Evolutionary conservation across 805 yeast genomes (phyloP).

Genomic region (Schwanniomyces yamadae): DNA sequence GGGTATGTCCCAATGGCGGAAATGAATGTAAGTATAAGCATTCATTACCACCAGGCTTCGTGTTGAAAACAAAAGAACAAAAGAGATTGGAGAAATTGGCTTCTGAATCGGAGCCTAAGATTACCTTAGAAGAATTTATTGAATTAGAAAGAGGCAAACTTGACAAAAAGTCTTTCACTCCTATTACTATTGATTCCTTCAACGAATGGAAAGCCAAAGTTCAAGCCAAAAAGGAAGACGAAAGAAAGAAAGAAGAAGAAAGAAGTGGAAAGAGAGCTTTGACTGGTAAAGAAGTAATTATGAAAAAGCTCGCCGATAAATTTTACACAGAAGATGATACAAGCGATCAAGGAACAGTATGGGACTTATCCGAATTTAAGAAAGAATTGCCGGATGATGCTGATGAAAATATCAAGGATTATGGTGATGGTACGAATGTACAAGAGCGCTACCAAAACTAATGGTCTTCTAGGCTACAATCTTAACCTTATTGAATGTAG

Average conservation of each 20-base stretch:
- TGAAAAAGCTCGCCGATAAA: conserved; percentile 58
- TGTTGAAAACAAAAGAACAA: conserved; percentile 94
- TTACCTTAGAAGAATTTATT: conserved; percentile 92
- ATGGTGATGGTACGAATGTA: conserved; percentile 62
- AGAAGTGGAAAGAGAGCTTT: conserved; percentile 45
- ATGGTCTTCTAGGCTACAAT: background rate
- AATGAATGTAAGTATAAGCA: conserved; percentile 91
- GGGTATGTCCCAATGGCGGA: conserved; percentile 96
- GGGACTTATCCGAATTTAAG: conserved; percentile 60
- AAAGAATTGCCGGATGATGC: conserved; percentile 52
- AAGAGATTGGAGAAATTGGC: conserved; percentile 85
- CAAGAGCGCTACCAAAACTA: conserved; percentile 17
- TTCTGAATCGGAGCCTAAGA: conserved; percentile 78
- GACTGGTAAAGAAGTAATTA: conserved; percentile 69
- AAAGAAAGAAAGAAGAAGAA: conserved; percentile 31
- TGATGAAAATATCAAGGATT: conserved; percentile 56
- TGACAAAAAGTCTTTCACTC: conserved; percentile 74
- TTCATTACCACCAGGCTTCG: conserved; percentile 95
- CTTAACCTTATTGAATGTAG: background rate
- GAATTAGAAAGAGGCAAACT: conserved; percentile 88
- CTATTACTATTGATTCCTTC: conserved; percentile 81
- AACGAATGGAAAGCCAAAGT: conserved; percentile 80
- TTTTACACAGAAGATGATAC: conserved; percentile 52
- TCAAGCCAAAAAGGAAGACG: conserved; percentile 50
- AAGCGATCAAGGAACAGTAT: conserved; percentile 47